Evolutionary conservation across 169 alveolate genomes (phyloP).

Genomic region (Blepharisma undulans): DNA sequence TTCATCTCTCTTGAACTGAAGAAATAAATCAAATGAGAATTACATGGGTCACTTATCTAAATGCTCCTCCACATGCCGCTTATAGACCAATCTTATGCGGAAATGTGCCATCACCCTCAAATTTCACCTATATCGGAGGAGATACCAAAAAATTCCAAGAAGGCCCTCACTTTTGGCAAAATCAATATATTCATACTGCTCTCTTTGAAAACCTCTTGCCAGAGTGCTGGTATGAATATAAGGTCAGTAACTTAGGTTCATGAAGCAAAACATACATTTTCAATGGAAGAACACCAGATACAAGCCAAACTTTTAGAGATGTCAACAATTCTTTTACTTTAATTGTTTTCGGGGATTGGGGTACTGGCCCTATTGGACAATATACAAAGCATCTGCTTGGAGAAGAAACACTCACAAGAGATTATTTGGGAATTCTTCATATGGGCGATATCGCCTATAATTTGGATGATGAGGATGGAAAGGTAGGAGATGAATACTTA

Average conservation of each 20-base stretch:
- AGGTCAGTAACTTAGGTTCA: neutral
- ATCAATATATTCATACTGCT: neutral
- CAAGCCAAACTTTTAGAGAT: neutral
- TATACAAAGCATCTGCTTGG: slow-evolving; percentile 12
- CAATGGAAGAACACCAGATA: slow-evolving; percentile 25
- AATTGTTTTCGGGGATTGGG: slow-evolving; percentile 39
- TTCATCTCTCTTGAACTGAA: slow-evolving; percentile 18
- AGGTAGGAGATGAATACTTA: slow-evolving; percentile 24
- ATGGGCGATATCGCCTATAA: slow-evolving; percentile 36
- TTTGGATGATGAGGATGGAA: slow-evolving; percentile 15
- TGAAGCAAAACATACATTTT: neutral
- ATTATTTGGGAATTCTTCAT: slow-evolving; percentile 33
- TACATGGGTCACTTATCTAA: slow-evolving; percentile 25
- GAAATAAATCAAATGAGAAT: neutral
- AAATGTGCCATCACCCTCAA: neutral
- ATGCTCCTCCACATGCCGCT: neutral
- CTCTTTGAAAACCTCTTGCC: neutral
- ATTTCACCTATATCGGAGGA: neutral
- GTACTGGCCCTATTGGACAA: slow-evolving; percentile 35
- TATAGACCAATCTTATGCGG: neutral
- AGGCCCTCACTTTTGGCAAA: neutral
- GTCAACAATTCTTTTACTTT: neutral
- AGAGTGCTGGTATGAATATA: slow-evolving; percentile 3
- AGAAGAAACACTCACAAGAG: slow-evolving; percentile 19
- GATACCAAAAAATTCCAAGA: neutral